These are phyloP conservation scores for Geotrichum phurueaensis DNA, from an alignment of 1,139 yeast species.

Conservation along the genomic window DNA sequence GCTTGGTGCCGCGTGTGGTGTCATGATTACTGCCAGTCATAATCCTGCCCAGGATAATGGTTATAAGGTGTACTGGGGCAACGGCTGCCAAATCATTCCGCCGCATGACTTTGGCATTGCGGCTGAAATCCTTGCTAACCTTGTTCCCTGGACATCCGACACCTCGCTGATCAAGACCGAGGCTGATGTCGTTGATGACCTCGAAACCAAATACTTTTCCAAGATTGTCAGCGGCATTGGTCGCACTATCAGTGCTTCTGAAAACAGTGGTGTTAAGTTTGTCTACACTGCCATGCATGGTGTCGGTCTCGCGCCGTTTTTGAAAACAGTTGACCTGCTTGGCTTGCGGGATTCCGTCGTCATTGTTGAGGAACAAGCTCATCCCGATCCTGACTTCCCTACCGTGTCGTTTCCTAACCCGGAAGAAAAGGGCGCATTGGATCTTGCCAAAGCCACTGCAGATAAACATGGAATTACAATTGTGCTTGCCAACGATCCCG, in stretches of 20 bases:
- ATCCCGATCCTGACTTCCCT: constrained; percentile 79
- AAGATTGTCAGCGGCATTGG: constrained; percentile 18
- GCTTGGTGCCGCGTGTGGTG: constrained; percentile 65
- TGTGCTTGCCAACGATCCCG: constrained; percentile 90
- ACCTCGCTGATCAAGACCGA: constrained; percentile 13
- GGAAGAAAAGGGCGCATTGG: constrained; percentile 88
- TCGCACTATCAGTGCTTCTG: constrained; percentile 3
- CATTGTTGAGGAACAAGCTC: constrained; percentile 54
- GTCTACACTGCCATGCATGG: constrained; percentile 97
- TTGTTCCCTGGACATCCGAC: constrained; percentile 50
- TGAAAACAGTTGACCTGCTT: constrained; percentile 26
- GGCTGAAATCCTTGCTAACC: constrained; percentile 49
- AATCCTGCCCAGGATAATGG: constrained; percentile 94
- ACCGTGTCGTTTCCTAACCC: constrained; percentile 93
- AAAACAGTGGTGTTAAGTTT: constrained; percentile 39
- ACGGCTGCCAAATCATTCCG: constrained; percentile 94
- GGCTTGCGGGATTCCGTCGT: constrained; percentile 37
- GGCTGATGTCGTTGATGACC: constrained; percentile 17
- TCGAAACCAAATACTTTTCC: constrained; percentile 24
- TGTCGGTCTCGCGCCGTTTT: constrained; percentile 53
- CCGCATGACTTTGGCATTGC: constrained; percentile 82
- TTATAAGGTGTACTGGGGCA: constrained; percentile 85
- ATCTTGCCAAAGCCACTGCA: constrained; percentile 57
- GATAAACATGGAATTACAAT: constrained; percentile 41
- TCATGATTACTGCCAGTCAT: constrained; percentile 96